Conservation (phyloP, 371 early-diverging fungal genomes). For the Mucor ambiguus region DNA sequence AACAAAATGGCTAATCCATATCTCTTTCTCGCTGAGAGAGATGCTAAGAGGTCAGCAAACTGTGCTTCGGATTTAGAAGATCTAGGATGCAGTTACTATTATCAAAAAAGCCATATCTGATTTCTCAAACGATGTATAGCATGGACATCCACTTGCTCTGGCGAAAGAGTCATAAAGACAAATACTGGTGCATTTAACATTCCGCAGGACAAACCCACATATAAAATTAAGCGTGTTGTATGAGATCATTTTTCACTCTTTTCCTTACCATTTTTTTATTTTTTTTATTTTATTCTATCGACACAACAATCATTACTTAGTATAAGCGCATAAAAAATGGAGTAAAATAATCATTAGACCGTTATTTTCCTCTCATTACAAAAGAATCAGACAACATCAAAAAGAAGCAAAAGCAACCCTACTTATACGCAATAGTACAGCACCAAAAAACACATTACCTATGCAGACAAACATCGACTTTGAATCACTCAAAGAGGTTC, state of each 20-base stretch:
- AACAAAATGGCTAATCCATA: too few species aligned
- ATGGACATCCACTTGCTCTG: too few species aligned
- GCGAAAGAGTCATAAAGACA: neutral
- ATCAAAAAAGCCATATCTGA: too few species aligned
- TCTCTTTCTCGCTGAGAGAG: too few species aligned
- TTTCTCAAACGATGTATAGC: too few species aligned
- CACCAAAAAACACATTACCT: neutral
- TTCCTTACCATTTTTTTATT: neutral
- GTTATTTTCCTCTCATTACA: neutral
- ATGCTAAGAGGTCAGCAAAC: too few species aligned
- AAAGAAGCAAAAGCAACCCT: neutral
- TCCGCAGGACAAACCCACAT: neutral
- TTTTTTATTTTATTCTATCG: neutral
- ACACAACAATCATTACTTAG: neutral
- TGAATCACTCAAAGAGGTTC: slow-evolving; percentile 66
- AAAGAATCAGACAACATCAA: neutral
- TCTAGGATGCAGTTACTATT: too few species aligned
- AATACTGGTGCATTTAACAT: neutral
- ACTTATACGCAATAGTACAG: neutral
- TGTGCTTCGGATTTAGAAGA: too few species aligned
- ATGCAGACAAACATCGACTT: slow-evolving; percentile 41
- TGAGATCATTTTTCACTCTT: neutral
- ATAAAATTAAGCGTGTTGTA: neutral
- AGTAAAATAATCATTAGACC: neutral
- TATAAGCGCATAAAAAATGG: slow-evolving; percentile 5